A percentile compares a stretch with the other conserved stretches of the same genome.
phyloP scores from a whole-genome alignment of 2,329 filamentous ascomycete genomes.

The Diaporthe nobilis region DNA sequence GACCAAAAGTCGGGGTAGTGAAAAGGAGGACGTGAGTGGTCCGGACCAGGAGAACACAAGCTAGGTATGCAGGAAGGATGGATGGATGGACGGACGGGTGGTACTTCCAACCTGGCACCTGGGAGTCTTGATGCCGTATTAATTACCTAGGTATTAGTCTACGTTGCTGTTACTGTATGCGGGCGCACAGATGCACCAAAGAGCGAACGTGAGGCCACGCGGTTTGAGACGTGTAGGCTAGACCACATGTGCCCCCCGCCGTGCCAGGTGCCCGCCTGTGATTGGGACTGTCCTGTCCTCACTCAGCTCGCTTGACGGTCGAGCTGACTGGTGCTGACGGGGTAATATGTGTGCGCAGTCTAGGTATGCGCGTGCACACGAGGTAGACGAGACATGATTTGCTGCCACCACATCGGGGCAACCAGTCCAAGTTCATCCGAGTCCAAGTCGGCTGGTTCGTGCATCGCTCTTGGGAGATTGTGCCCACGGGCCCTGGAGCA shows the following conservation, averaged over 20 bases:
- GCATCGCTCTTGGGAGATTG: background rate
- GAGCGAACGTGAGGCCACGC: constrained; percentile 8
- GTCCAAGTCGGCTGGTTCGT: background rate
- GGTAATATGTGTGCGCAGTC: constrained; percentile 1
- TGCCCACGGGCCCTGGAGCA: too few species aligned
- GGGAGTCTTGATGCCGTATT: background rate
- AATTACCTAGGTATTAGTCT: background rate
- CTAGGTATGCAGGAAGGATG: background rate
- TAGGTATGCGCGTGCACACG: background rate
- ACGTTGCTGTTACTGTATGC: background rate
- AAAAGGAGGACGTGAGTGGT: constrained; percentile 28
- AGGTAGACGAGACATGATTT: background rate
- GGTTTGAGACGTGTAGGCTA: background rate
- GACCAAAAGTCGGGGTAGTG: constrained; percentile 25
- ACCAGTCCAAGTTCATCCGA: background rate
- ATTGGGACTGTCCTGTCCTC: constrained; percentile 25
- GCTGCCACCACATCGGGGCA: background rate
- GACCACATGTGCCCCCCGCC: constrained; percentile 19
- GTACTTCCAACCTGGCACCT: background rate
- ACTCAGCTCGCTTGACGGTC: constrained; percentile 26
- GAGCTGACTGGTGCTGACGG: constrained; percentile 32
- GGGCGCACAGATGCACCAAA: background rate
- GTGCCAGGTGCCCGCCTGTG: constrained; percentile 21
- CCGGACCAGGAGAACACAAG: constrained; percentile 3
- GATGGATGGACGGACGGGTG: background rate